Evolutionary conservation across 495 filamentous ascomycete genomes (phyloP), one percentile per base, ranked within the genome.

Genomic region (Aspergillus diversus): DNA sequence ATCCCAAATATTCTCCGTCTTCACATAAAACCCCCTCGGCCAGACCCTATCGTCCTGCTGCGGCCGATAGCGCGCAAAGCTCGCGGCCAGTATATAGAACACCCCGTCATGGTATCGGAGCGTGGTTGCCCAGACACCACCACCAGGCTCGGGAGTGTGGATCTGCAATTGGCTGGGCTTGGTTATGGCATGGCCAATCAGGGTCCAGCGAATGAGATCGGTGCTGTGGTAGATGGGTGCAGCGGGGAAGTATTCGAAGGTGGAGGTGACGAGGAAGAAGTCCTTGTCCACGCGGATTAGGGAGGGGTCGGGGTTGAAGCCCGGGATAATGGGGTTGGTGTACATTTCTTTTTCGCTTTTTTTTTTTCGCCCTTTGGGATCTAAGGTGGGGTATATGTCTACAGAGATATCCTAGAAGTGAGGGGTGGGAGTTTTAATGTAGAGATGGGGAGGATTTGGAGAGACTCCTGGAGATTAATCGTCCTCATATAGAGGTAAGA

Each of bases 91-190:
- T 37, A 83, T 59, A 57, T 82, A 82, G 51, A 74, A 81, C 7
- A 66, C 55, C 0, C 71, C 74, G 1, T 72, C 17, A n/a, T 77
- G 76, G 51, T 78, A 74, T 0, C 80, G 67, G 13, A 83, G 66
- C 0, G 77, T 81, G 0, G 77, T 70, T 2, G 79, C 80, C 73
- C 79, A 83, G 8, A 82, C 69, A 0, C 79, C 81, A 35, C 76
- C 80, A 7, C 80, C 79, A 0, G 80, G 80, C 39, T 83, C 81
- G 0, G 79, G 75, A 2, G 78, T 82, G 31, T 87, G 84, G 70
- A 90, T 86, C 64, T 89, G 84, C 21, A 89, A 71, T 67, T 90
- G 87, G 33, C 78, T 80, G 39, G 80, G 79, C 57, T 85, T 81
- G 37, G 67, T 87, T 52, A 89, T 69, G n/a, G 83, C 87, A 61